Percentiles rank a stretch among this genome's conserved stretches.
Conservation (phyloP, 1,284 basidiomycete genomes). For the Amylostereum areolatum region DNA sequence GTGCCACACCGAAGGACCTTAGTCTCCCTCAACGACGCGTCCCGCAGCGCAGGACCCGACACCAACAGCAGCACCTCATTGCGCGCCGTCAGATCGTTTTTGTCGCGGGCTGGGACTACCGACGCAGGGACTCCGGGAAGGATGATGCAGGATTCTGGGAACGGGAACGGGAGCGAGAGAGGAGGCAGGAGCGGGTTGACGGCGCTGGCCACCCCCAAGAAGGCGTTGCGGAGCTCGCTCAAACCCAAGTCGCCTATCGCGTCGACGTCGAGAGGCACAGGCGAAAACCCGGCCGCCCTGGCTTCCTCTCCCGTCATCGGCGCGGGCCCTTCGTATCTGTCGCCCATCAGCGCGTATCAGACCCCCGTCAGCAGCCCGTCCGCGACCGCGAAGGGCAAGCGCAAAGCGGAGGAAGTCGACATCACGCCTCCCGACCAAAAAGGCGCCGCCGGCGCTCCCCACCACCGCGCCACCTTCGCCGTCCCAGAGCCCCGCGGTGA, state of each 20-base stretch:
- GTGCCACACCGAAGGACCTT: too few relatives aligned
- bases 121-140: too few relatives aligned
- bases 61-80: too few relatives aligned
- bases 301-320: slow-evolving; percentile 15
- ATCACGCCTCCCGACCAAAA: slow-evolving; percentile 43
- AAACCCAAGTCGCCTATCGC: slow-evolving; percentile 10
- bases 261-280: slow-evolving; percentile 9
- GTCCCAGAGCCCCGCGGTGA: slow-evolving; percentile 17
- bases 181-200: too few relatives aligned
- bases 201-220: background rate
- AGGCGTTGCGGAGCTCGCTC: slow-evolving; percentile 12
- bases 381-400: slow-evolving; percentile 32
- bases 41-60: too few relatives aligned
- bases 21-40: too few relatives aligned
- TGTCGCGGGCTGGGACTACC: too few relatives aligned
- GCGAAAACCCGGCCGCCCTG: background rate
- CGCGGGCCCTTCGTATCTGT: slow-evolving; percentile 4
- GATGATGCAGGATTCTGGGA: too few relatives aligned
- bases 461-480: slow-evolving; percentile 18
- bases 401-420: slow-evolving; percentile 45
- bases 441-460: slow-evolving; percentile 2
- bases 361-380: background rate
- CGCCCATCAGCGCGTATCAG: too few relatives aligned
- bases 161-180: too few relatives aligned
- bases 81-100: too few relatives aligned